Evolutionary conservation across 169 alveolate genomes (phyloP), one percentile per base, ranked within the genome.

Genomic region (Babesia caballi): DNA sequence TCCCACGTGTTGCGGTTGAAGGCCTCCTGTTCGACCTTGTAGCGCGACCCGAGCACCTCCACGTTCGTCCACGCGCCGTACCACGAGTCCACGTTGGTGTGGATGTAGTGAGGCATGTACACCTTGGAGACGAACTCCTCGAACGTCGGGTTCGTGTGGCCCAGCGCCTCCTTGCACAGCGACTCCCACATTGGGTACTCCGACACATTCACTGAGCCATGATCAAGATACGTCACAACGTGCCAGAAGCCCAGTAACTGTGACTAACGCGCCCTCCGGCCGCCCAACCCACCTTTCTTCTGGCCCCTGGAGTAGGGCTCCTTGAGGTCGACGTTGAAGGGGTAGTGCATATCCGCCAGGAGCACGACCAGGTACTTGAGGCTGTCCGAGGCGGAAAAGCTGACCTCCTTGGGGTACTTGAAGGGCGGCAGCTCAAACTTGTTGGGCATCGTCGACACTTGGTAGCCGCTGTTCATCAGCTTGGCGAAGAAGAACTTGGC

Each of bases 11-110:
- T 72, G 33, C 84, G 66, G 69, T 90, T 84, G 57, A 91, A 88
- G 50, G 85, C 51, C 33, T 78, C 91, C 33, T 88, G 88, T 25
- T 91, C 95, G 36, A 69, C 85, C 66, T 90, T 83, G 85, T 78
- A 90, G 14, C 85, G 80, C 32, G 81, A 70, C n/a, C 89, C 88
- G 11, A 91, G 75, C 25, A 91, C 77, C 35, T 85, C 78, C 28
- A 91, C 87, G 61, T 91, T 95, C 3, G 95, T 91, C 95, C 95
- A 91, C n/a, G 94, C 89, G 4, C 95, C 93, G 54, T 87, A 91
- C 95, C 95, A 91, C 19, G 91, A 82, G n/a, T 84, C 78, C 67
- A 67, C 83, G 67, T 78, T 78, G 15, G 51, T 70, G 3, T 65
- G 56, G 17, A 78, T 78, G 63, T 78, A 78, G 40, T 78, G 68